Evolutionary conservation across 257 asterid genomes (phyloP).

Genomic region (Gentiana straminea): DNA sequence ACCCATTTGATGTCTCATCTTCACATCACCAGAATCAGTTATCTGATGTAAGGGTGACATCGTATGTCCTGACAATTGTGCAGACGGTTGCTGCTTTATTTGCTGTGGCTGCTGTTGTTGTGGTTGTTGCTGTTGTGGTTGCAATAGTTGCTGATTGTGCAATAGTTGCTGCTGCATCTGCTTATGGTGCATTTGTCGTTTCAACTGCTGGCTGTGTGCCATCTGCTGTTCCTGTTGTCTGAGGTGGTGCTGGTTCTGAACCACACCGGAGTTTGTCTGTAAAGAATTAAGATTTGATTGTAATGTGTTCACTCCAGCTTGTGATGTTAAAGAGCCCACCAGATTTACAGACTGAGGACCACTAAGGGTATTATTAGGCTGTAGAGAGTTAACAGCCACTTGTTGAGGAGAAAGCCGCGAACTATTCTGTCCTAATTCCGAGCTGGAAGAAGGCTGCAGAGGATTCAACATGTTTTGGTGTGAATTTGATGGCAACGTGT

Average conservation of each 20-base stretch:
- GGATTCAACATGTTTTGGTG: slow-evolving; percentile 61
- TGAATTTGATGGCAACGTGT: slow-evolving; percentile 50
- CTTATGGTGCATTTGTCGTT: slow-evolving; percentile 66
- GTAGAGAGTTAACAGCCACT: slow-evolving; percentile 57
- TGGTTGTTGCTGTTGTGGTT: slow-evolving; percentile 13
- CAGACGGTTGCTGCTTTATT: slow-evolving; percentile 46
- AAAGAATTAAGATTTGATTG: slow-evolving; percentile 54
- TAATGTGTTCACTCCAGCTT: slow-evolving; percentile 41
- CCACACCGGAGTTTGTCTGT: slow-evolving; percentile 50
- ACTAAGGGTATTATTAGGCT: slow-evolving; percentile 72
- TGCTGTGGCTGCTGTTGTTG: slow-evolving; percentile 18
- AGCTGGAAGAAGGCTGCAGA: slow-evolving; percentile 46
- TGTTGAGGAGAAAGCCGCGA: slow-evolving; percentile 64
- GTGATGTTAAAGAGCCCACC: slow-evolving; percentile 53
- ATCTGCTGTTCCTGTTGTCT: slow-evolving; percentile 72
- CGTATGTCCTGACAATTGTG: slow-evolving; percentile 45
- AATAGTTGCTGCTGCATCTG: slow-evolving; percentile 59
- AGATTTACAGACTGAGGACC: slow-evolving; percentile 63
- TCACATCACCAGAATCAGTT: slow-evolving; percentile 59
- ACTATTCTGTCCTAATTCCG: slow-evolving; percentile 69
- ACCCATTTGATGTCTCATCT: slow-evolving; percentile 76
- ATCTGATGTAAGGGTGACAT: slow-evolving; percentile 61
- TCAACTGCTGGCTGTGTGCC: slow-evolving; percentile 52
- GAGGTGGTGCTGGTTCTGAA: slow-evolving; percentile 61
- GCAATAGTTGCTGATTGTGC: slow-evolving; percentile 30